phyloP scores from a whole-genome alignment of 108 stramenopile species.

The Cyclostephanos tholiformis region DNA sequence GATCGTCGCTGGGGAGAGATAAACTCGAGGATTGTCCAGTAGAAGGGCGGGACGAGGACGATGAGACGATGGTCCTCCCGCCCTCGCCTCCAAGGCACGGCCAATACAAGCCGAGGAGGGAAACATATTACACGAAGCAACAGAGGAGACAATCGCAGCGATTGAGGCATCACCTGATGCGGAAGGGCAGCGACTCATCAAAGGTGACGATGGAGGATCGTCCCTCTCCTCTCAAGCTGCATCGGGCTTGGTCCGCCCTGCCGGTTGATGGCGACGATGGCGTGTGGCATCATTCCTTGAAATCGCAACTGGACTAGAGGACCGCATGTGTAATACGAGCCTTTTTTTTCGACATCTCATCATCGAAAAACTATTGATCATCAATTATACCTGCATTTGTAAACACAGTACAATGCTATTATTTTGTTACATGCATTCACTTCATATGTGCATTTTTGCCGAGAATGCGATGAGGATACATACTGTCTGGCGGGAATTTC shows the following conservation, averaged over 20 bases:
- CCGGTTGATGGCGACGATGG: slow-evolving; percentile 24
- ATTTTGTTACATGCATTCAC: no score
- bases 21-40: neutral
- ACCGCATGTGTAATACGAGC: no score
- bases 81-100: slow-evolving; percentile 4
- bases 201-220: neutral
- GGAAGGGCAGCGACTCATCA: slow-evolving; percentile 7
- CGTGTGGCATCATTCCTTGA: slow-evolving; percentile 39
- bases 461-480: no score
- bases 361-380: no score
- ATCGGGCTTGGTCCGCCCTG: slow-evolving; percentile 43
- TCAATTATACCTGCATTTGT: no score
- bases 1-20: neutral
- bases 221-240: slow-evolving; percentile 23
- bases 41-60: neutral
- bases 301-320: slow-evolving; percentile 17
- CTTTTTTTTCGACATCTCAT: no score
- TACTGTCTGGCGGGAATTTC: no score
- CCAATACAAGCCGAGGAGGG: slow-evolving; percentile 37
- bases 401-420: no score
- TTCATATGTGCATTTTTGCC: no score
- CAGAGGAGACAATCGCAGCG: slow-evolving; percentile 50
- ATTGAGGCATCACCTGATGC: slow-evolving; percentile 27
- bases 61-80: slow-evolving; percentile 2
- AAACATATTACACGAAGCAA: slow-evolving; percentile 33